Conservation (phyloP, 192 early-diverging fungal genomes). For the Spizellomyces sp. region DNA sequence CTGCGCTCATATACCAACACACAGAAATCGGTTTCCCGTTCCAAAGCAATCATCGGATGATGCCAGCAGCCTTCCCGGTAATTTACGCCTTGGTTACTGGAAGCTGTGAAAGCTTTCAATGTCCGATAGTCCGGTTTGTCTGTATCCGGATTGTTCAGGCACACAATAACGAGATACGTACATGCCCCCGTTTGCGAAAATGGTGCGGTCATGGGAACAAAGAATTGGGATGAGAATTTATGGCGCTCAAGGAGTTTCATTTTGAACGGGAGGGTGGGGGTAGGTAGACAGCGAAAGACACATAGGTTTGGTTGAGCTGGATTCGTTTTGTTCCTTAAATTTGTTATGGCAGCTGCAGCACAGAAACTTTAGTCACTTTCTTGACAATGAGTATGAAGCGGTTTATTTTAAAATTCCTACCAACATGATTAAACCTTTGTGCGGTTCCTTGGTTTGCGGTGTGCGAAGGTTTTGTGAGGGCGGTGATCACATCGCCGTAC, state of each 20-base stretch:
- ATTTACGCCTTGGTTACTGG: conserved; percentile 75
- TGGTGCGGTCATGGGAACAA: conserved; percentile 74
- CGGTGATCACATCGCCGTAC: conserved; percentile 72
- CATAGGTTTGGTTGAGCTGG: conserved; percentile 68
- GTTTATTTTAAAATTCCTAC: background rate
- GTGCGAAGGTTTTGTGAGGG: conserved; percentile 7
- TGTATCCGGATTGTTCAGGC: conserved; percentile 62
- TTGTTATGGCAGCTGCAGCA: conserved; percentile 7
- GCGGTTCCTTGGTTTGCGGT: conserved; percentile 38
- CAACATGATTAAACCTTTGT: conserved; percentile 63
- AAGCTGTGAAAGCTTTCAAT: conserved; percentile 73
- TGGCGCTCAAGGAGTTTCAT: conserved; percentile 83
- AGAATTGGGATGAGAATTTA: conserved; percentile 79
- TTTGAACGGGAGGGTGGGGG: conserved; percentile 47
- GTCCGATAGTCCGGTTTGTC: conserved; percentile 75
- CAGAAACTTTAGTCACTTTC: conserved; percentile 6
- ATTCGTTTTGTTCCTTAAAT: conserved; percentile 9
- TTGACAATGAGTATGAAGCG: background rate
- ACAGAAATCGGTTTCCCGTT: conserved; percentile 57
- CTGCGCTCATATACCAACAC: conserved; percentile 77
- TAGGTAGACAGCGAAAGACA: conserved; percentile 55
- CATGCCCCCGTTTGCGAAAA: conserved; percentile 3
- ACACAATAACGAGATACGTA: conserved; percentile 80
- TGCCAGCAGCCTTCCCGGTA: conserved; percentile 86
- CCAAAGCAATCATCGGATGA: conserved; percentile 83